phyloP scores from a whole-genome alignment of 331 rosid genomes.

The Rhamnella rubrinervis region DNA sequence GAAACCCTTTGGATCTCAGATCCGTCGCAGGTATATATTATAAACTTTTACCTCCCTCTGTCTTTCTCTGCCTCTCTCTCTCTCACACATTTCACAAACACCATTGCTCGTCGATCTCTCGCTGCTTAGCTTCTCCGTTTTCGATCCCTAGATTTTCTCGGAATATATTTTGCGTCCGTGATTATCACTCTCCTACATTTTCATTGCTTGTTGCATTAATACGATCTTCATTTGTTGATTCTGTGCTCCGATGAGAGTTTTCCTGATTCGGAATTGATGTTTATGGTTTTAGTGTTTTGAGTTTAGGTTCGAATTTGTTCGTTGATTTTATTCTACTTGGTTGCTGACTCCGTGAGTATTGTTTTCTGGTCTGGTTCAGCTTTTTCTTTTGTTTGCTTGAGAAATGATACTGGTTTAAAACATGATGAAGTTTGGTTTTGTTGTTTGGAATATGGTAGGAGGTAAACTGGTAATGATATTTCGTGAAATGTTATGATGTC shows the following conservation, averaged over 20 bases:
- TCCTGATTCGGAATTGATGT: not conserved
- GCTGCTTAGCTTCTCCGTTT: no score
- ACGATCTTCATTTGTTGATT: not conserved
- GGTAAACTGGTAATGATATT: not conserved
- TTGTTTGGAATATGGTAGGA: not conserved
- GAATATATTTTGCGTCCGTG: not conserved
- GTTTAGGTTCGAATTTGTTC: not conserved
- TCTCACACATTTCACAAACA: no score
- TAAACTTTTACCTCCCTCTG: no score
- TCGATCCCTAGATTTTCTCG: not conserved
- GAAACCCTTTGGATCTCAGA: slow-evolving; percentile 9
- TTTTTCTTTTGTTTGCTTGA: not conserved
- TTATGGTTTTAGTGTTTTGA: not conserved
- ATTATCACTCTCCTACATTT: no score
- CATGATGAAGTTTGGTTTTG: not conserved
- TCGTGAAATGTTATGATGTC: slow-evolving; percentile 10
- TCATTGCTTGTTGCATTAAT: not conserved
- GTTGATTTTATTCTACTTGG: not conserved
- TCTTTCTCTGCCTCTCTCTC: no score
- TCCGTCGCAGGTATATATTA: slow-evolving; percentile 7
- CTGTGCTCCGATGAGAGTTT: not conserved
- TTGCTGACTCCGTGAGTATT: not conserved
- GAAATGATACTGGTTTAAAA: no score
- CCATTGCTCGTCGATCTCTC: no score
- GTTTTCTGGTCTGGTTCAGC: not conserved